Percentiles rank a stretch among this genome's conserved stretches.
Conservation (phyloP, 192 early-diverging fungal genomes). For the Entrophospora sp. region DNA sequence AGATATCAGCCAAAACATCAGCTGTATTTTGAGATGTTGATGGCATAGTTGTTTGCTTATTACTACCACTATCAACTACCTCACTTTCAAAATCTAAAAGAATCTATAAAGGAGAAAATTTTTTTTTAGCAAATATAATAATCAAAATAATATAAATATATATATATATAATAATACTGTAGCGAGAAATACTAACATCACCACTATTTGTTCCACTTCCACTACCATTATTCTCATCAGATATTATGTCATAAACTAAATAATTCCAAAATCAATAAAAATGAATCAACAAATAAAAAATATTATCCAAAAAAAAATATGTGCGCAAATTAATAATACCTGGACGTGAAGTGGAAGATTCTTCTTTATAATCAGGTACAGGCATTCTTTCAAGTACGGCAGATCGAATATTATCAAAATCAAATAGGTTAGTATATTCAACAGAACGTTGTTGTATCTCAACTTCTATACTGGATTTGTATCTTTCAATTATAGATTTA, state of each 20-base stretch:
- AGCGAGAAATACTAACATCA: background rate
- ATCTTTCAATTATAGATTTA: constrained; percentile 49
- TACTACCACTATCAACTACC: background rate
- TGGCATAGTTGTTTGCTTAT: background rate
- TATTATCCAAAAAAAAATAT: background rate
- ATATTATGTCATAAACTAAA: no score
- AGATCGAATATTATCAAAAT: constrained; percentile 59
- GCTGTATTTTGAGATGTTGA: constrained; percentile 20
- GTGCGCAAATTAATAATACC: background rate
- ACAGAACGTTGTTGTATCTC: constrained; percentile 94
- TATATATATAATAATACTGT: background rate
- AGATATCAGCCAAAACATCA: constrained; percentile 66
- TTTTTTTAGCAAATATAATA: no score
- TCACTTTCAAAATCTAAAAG: constrained; percentile 68
- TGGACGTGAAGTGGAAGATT: constrained; percentile 5
- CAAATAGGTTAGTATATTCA: constrained; percentile 78
- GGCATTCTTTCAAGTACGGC: constrained; percentile 94
- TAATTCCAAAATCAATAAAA: background rate
- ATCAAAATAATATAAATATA: no score
- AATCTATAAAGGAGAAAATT: constrained; percentile 22
- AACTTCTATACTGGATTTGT: constrained; percentile 66
- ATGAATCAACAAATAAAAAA: background rate
- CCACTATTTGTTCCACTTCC: background rate
- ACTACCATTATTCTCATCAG: background rate
- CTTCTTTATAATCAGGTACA: constrained; percentile 56